A percentile compares a stretch with the other conserved stretches of the same genome.
Evolutionary conservation across 805 yeast genomes (phyloP).

Genomic region (Hanseniaspora hatyaiensis): DNA sequence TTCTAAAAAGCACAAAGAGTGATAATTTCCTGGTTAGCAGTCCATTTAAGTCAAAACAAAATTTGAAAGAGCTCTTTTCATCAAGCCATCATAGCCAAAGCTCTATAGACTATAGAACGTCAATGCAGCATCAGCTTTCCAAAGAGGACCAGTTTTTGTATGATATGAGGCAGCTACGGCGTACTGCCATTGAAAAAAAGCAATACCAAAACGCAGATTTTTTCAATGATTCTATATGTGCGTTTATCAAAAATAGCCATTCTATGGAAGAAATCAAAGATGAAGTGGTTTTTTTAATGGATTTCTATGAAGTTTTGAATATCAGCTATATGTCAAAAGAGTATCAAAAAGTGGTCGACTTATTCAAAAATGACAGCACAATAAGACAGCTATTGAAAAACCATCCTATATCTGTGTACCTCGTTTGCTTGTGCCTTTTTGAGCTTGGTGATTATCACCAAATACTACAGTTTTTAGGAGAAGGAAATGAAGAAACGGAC

Average conservation of each 20-base stretch:
- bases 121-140: too few relatives aligned
- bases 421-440: conserved; percentile 37
- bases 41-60: not conserved
- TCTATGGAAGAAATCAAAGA: conserved; percentile 32
- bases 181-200: conserved; percentile 40
- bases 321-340: not conserved
- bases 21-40: not conserved
- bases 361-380: conserved; percentile 47
- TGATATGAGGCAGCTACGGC: not conserved
- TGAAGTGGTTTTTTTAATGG: not conserved
- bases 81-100: not conserved
- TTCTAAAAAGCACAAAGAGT: not conserved
- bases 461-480: conserved; percentile 77
- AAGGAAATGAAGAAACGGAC: conserved; percentile 23
- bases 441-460: conserved; percentile 74
- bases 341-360: conserved; percentile 58
- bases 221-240: conserved; percentile 79
- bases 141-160: not conserved
- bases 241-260: conserved; percentile 73
- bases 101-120: too few relatives aligned
- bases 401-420: conserved; percentile 54
- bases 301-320: conserved; percentile 7
- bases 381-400: conserved; percentile 58
- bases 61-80: not conserved
- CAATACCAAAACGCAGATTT: conserved; percentile 81